Conservation (phyloP, 2,329 filamentous ascomycete genomes). For the Neofusicoccum sp. region DNA sequence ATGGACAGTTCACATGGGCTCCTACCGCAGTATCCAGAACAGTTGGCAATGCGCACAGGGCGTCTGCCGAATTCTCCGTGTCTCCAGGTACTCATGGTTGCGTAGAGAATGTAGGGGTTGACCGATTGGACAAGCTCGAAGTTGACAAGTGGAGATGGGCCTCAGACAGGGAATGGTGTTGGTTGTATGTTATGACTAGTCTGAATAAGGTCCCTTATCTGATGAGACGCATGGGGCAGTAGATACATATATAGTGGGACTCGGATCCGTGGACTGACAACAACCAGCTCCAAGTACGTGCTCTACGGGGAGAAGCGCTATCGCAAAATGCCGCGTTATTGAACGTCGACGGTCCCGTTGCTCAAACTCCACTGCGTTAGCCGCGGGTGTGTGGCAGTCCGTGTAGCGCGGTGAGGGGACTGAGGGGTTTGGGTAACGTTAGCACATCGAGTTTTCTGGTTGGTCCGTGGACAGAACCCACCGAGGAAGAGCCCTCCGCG, state of each 20-base stretch:
- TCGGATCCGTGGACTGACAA: too few relatives aligned
- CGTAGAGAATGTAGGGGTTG: too few relatives aligned
- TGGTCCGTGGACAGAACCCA: too few relatives aligned
- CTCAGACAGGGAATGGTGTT: too few relatives aligned
- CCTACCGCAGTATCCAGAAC: slow-evolving; percentile 36
- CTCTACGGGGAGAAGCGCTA: neutral
- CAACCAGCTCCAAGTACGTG: too few relatives aligned
- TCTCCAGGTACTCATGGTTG: neutral
- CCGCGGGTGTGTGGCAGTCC: neutral
- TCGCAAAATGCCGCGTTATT: neutral
- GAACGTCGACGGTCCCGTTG: neutral
- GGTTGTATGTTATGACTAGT: too few relatives aligned
- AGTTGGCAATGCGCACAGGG: slow-evolving; percentile 43
- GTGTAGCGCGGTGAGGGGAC: neutral
- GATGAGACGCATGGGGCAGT: too few relatives aligned
- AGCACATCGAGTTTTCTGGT: neutral
- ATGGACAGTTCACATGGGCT: neutral
- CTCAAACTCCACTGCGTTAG: neutral
- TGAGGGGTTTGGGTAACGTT: neutral
- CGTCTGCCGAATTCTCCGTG: slow-evolving; percentile 31
- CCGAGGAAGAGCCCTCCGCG: too few relatives aligned
- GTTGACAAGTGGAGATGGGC: too few relatives aligned
- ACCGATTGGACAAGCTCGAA: too few relatives aligned
- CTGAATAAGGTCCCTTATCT: too few relatives aligned
- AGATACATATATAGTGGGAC: too few relatives aligned